A percentile compares a stretch with the other conserved stretches of the same genome.
Conservation (phyloP, 768 basidiomycete species). For the Cystofilobasidium bisporidii region DNA sequence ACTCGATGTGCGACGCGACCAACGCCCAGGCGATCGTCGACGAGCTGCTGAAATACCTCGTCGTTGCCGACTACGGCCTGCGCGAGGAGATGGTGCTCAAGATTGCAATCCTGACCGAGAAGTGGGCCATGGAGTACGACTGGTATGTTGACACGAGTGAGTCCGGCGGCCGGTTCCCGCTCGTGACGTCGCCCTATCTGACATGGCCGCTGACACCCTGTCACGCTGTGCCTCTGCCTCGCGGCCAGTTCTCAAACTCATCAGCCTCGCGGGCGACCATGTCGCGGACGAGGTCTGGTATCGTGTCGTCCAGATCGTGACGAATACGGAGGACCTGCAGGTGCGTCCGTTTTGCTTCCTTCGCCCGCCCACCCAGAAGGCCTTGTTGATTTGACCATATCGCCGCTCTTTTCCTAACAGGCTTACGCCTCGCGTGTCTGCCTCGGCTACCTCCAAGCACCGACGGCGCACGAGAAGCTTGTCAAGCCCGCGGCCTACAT, state of each 20-base stretch:
- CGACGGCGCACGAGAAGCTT: slow-evolving; percentile 57
- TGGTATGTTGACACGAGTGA: slow-evolving; percentile 92
- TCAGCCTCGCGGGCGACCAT: slow-evolving; percentile 93
- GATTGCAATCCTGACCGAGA: slow-evolving; percentile 96
- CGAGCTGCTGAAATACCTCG: slow-evolving; percentile 83
- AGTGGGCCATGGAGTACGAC: slow-evolving; percentile 90
- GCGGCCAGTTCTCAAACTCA: slow-evolving; percentile 70
- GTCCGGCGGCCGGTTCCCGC: background rate
- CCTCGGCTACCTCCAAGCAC: slow-evolving; percentile 75
- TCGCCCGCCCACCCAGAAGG: no score
- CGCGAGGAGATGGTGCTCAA: slow-evolving; percentile 98
- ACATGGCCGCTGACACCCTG: background rate
- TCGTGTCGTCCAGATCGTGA: slow-evolving; percentile 94
- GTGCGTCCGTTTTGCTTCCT: no score
- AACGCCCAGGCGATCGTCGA: slow-evolving; percentile 94
- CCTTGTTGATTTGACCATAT: no score
- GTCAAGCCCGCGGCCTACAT: slow-evolving; percentile 85
- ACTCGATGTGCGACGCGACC: slow-evolving; percentile 98
- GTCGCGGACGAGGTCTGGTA: slow-evolving; percentile 99
- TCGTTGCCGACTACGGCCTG: slow-evolving; percentile 90
- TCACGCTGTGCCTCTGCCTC: no score
- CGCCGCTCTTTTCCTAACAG: no score
- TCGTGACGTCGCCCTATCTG: no score
- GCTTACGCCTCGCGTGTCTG: slow-evolving; percentile 86
- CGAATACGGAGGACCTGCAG: slow-evolving; percentile 85